A percentile compares a stretch with the other conserved stretches of the same genome.
Conservation (phyloP, 2,329 filamentous ascomycete genomes). For the Colletotrichum agaves region DNA sequence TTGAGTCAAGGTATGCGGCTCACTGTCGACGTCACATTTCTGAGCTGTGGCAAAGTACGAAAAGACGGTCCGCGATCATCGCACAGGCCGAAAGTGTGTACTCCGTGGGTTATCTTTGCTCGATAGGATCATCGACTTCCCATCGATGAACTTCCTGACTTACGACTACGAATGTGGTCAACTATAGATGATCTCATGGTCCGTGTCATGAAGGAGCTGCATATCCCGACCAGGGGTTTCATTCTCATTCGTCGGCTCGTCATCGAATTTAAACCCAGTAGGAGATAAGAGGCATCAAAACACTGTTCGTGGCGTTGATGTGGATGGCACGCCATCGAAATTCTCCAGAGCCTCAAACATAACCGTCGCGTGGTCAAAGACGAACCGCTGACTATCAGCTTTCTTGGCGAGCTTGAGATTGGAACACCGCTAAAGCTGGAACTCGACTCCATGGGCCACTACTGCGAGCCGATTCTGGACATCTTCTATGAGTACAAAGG, state of each 20-base stretch:
- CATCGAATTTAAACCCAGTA: constrained; percentile 41
- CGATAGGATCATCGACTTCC: constrained; percentile 60
- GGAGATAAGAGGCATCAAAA: constrained; percentile 44
- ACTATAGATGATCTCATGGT: constrained; percentile 53
- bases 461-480: constrained; percentile 54
- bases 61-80: constrained; percentile 55
- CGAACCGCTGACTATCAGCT: constrained; percentile 52
- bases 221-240: constrained; percentile 50
- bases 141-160: constrained; percentile 47
- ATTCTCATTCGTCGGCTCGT: constrained; percentile 49
- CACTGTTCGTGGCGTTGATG: constrained; percentile 49
- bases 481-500: constrained; percentile 38
- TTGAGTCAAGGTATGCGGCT: not conserved
- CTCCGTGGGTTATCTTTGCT: constrained; percentile 51
- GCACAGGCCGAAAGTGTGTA: constrained; percentile 57
- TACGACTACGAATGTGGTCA: constrained; percentile 50
- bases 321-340: constrained; percentile 53
- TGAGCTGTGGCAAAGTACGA: constrained; percentile 56
- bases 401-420: constrained; percentile 44
- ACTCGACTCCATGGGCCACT: constrained; percentile 60
- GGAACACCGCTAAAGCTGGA: constrained; percentile 48
- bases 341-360: constrained; percentile 51
- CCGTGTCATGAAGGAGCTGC: constrained; percentile 52
- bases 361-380: constrained; percentile 47
- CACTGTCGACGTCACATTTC: constrained; percentile 49